Percentiles rank a stretch among this genome's conserved stretches.
Conservation (phyloP, 352 stramenopile species). For the Phytopythium chamaehyphon region DNA sequence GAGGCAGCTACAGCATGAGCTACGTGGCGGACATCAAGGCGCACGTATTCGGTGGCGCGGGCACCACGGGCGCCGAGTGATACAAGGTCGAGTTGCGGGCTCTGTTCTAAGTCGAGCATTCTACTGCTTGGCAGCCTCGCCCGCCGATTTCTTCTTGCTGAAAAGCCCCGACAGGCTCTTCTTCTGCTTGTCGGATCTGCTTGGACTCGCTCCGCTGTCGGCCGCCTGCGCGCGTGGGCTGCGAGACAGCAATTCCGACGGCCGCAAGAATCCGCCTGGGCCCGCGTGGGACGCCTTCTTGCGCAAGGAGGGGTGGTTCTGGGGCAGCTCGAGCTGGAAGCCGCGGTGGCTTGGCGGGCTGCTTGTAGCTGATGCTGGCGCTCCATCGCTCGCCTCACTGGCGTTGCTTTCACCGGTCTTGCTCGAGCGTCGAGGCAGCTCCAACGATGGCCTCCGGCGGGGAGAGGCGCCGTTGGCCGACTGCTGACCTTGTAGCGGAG, state of each 20-base stretch:
- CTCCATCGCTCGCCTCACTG: slow-evolving; percentile 3
- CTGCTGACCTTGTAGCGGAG: not conserved
- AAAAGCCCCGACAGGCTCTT: slow-evolving; percentile 28
- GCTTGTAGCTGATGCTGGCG: not conserved
- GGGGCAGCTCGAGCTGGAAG: slow-evolving; percentile 43
- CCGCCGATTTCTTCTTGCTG: slow-evolving; percentile 23
- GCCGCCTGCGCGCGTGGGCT: not conserved
- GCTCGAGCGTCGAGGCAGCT: slow-evolving; percentile 1
- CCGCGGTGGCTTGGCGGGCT: slow-evolving; percentile 10
- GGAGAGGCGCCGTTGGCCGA: not conserved
- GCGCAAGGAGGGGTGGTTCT: slow-evolving; percentile 33
- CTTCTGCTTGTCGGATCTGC: slow-evolving; percentile 16
- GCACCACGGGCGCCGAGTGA: not conserved
- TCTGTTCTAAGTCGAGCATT: not conserved
- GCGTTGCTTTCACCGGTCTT: slow-evolving; percentile 14
- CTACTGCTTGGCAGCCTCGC: not conserved
- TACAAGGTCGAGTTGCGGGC: not conserved
- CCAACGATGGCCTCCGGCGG: not conserved
- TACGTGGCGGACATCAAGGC: slow-evolving; percentile 88
- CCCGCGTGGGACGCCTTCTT: slow-evolving; percentile 13
- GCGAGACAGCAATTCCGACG: slow-evolving; percentile 4
- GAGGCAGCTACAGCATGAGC: slow-evolving; percentile 85
- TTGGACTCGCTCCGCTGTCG: not conserved
- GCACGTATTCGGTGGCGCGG: slow-evolving; percentile 59
- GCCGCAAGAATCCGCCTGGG: not conserved